A percentile compares a stretch with the other conserved stretches of the same genome.
Conservation (phyloP, 352 stramenopile genomes). For the Thraustochytrium striatum region DNA sequence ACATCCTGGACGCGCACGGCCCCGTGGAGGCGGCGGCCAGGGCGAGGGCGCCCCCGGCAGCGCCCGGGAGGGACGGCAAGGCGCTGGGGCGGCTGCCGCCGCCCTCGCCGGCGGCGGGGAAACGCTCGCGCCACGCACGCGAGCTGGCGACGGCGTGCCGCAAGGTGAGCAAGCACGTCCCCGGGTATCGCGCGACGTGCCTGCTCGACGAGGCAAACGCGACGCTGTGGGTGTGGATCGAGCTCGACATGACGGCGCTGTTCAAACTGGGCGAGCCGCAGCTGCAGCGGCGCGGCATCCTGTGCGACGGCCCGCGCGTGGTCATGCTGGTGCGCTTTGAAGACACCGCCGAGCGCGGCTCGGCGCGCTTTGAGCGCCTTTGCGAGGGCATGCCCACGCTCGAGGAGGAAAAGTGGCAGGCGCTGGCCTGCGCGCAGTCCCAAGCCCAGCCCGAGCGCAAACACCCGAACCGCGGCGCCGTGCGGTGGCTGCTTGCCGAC, state of each 20-base stretch:
- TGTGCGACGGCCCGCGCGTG: neutral
- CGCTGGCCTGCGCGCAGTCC: too few species aligned
- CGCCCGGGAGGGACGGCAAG: too few species aligned
- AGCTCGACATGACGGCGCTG: conserved; percentile 14
- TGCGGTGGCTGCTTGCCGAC: conserved; percentile 35
- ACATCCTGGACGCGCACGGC: too few species aligned
- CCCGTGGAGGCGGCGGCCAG: too few species aligned
- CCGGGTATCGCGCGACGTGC: neutral
- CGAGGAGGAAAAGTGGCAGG: neutral
- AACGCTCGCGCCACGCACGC: too few species aligned
- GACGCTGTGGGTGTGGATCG: conserved; percentile 24
- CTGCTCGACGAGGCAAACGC: neutral
- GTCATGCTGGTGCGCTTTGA: conserved; percentile 12
- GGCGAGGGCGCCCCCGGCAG: too few species aligned
- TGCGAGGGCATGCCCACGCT: neutral
- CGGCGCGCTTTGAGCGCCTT: neutral
- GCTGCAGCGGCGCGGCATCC: neutral
- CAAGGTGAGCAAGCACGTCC: neutral
- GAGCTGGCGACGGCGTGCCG: neutral
- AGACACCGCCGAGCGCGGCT: neutral
- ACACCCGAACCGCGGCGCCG: conserved; percentile 5
- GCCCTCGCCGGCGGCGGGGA: too few species aligned
- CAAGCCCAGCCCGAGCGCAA: too few species aligned
- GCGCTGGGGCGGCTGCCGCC: too few species aligned
- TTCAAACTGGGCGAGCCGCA: conserved; percentile 2